Conservation (phyloP, 192 early-diverging fungal genomes). For the Ambispora gerdemannii region DNA sequence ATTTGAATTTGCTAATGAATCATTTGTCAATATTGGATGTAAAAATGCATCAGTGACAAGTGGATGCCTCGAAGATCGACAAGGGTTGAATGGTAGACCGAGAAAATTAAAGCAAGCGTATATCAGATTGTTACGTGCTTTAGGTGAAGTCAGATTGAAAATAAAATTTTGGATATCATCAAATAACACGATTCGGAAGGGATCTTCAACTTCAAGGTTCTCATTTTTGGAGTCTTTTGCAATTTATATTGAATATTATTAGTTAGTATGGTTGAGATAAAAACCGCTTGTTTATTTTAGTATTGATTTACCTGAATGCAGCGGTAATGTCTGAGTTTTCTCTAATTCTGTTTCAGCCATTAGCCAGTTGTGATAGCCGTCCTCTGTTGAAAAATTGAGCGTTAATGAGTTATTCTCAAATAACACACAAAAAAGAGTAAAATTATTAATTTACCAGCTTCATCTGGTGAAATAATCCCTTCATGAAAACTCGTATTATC, state of each 20-base stretch:
- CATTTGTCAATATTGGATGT: slow-evolving; percentile 1
- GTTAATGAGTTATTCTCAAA: neutral
- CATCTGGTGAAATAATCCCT: neutral
- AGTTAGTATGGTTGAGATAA: neutral
- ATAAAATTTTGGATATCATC: slow-evolving; percentile 50
- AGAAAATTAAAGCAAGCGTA: slow-evolving; percentile 50
- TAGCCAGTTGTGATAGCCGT: slow-evolving; percentile 29
- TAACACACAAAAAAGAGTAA: too few species aligned
- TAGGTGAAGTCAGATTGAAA: slow-evolving; percentile 41
- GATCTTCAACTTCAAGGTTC: slow-evolving; percentile 46
- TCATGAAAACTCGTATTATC: neutral
- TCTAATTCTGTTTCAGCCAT: slow-evolving; percentile 36
- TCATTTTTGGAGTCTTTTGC: neutral
- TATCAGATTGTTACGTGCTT: slow-evolving; percentile 40
- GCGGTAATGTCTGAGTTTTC: neutral
- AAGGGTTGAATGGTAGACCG: slow-evolving; percentile 46
- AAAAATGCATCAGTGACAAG: slow-evolving; percentile 20
- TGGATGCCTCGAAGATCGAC: slow-evolving; percentile 29
- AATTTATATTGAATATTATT: neutral
- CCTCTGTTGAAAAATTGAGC: neutral
- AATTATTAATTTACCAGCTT: neutral
- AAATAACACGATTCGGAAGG: slow-evolving; percentile 50
- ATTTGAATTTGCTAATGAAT: slow-evolving; percentile 7
- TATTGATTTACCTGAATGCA: slow-evolving; percentile 14
- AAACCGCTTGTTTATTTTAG: too few species aligned